Evolutionary conservation across 176 grass and related monocot species (phyloP), one percentile per base, ranked within the genome.

Genomic region (Carex kokanica): DNA sequence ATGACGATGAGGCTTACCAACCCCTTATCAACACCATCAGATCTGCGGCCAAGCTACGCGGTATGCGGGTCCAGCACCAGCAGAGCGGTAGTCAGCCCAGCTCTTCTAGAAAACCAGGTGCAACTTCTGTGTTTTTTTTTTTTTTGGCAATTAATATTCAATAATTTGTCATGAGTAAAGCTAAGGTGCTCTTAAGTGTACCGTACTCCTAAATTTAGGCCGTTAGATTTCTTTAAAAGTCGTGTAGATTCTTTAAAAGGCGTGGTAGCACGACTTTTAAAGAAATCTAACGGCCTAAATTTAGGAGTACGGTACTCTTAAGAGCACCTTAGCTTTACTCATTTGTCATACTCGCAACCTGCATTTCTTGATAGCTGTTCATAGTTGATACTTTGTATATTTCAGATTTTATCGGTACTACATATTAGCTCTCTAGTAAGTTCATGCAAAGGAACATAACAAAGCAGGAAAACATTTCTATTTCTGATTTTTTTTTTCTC

Each of bases 1-100:
- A 97, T 8, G 88, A 91, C 0, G 90, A 92, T 1, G 92, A 94
- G 2, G 89, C 86, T 32, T 82, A 92, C 53, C 89, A 98, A 83
- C 96, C 87, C 10, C 69, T 95, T 64, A 98, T 95, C 84, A 90
- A 91, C 45, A 95, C 96, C 6, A 87, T 98, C 64, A 94, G 86
- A 81, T 98, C 96, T 2, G 86, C 92, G 2, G 86, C 91, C 12
- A 98, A 98, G 89, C 77, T 95, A 27, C 88, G 96, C 72, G 91
- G 89, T 2, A 88, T 98, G 62, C 94, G 84, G 79, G 52, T 87
- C 51, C 87, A 91, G 52, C 88, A 85, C 57, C 87, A 86, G 69
- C 90, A 85, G 74, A 77, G 65, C 69, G 80, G 86, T 80, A 69
- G 69, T 57, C 85, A 88, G 31, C 83, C 77, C 69, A 84, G 81